phyloP scores from a whole-genome alignment of 352 stramenopile species.

The Phytophthora ramorum region DNA sequence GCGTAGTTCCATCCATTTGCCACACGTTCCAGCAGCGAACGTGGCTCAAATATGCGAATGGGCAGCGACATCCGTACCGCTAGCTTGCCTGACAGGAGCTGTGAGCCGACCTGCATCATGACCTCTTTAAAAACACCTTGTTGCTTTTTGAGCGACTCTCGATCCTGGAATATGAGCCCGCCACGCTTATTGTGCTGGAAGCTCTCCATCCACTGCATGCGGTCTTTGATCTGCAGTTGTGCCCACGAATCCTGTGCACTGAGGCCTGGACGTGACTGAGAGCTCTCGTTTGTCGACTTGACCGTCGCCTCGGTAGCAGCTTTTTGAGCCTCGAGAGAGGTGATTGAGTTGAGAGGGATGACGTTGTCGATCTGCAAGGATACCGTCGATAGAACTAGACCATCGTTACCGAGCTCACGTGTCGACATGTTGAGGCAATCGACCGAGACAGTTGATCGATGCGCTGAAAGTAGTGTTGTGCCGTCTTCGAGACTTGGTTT shows the following conservation, averaged over 20 bases:
- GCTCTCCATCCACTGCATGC: constrained; percentile 59
- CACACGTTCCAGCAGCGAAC: constrained; percentile 76
- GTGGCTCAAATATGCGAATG: constrained; percentile 80
- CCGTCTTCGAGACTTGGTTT: not conserved
- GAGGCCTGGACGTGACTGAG: constrained; percentile 15
- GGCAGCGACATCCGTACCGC: constrained; percentile 76
- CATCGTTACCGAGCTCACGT: constrained; percentile 14
- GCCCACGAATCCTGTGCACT: constrained; percentile 51
- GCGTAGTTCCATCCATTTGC: constrained; percentile 81
- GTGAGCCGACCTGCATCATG: constrained; percentile 76
- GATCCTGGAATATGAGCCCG: constrained; percentile 69
- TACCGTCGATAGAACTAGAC: constrained; percentile 51
- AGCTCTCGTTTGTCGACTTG: constrained; percentile 11
- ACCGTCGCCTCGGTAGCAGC: constrained; percentile 22
- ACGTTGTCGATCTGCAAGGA: constrained; percentile 66
- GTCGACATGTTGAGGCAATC: constrained; percentile 19
- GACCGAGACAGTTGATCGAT: not conserved
- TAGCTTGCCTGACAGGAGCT: constrained; percentile 73
- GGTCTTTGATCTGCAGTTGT: constrained; percentile 56
- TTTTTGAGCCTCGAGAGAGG: constrained; percentile 40
- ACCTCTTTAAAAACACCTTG: constrained; percentile 85
- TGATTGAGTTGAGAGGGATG: constrained; percentile 49
- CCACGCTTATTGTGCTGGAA: constrained; percentile 82
- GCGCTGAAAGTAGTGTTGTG: constrained; percentile 25
- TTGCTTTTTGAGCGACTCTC: constrained; percentile 78